These are phyloP conservation scores for Globisporangium splendens DNA, from an alignment of 352 stramenopile species.

Conservation along the genomic window DNA sequence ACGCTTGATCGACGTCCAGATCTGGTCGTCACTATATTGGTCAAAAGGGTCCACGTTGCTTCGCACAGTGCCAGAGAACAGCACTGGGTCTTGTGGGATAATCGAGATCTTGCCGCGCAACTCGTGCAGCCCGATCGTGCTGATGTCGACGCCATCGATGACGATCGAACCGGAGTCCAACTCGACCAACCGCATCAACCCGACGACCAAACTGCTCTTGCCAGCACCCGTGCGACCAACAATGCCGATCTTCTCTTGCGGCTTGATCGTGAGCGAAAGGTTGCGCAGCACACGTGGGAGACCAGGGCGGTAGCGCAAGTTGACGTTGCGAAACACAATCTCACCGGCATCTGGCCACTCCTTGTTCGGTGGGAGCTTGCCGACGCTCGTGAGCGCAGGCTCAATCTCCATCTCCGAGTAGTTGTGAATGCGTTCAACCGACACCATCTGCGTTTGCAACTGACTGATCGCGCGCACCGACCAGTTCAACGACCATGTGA, in stretches of 20 bases:
- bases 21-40: slow-evolving; percentile 65
- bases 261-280: slow-evolving; percentile 61
- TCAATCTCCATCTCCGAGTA: slow-evolving; percentile 63
- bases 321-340: slow-evolving; percentile 80
- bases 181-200: slow-evolving; percentile 85
- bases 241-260: slow-evolving; percentile 68
- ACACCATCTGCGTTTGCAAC: slow-evolving; percentile 78
- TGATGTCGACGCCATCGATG: slow-evolving; percentile 33
- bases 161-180: slow-evolving; percentile 37
- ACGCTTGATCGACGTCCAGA: slow-evolving; percentile 64
- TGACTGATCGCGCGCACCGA: slow-evolving; percentile 72
- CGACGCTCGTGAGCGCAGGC: slow-evolving; percentile 87
- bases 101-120: slow-evolving; percentile 50
- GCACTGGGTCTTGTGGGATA: slow-evolving; percentile 88
- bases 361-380: slow-evolving; percentile 44
- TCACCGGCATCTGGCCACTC: slow-evolving; percentile 70
- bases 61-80: slow-evolving; percentile 88
- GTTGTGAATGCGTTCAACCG: slow-evolving; percentile 70
- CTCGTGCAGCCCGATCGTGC: slow-evolving; percentile 22
- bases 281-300: slow-evolving; percentile 38
- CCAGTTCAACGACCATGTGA: slow-evolving; percentile 79
- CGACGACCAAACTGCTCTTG: slow-evolving; percentile 79
- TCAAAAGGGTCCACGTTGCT: slow-evolving; percentile 87
- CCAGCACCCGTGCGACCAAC: slow-evolving; percentile 73
- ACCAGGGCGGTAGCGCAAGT: slow-evolving; percentile 74